phyloP scores from a whole-genome alignment of 495 filamentous ascomycete genomes.

The Poronia punctata region DNA sequence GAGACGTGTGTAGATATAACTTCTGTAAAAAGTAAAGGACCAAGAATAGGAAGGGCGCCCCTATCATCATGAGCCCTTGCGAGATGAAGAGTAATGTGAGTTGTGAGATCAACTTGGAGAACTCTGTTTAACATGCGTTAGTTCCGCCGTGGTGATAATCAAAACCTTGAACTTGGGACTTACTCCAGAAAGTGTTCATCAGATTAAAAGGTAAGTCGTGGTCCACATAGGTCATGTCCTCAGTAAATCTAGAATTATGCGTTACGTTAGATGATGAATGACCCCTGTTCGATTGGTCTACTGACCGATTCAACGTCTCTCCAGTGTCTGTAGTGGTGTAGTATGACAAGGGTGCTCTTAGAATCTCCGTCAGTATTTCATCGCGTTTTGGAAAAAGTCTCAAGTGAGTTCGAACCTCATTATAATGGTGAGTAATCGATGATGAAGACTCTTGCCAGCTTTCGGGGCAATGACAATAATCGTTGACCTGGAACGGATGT shows the following conservation, averaged over 20 bases:
- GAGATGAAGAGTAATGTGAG: too few species aligned
- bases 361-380: too few species aligned
- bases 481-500: too few species aligned
- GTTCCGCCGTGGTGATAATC: too few species aligned
- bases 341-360: constrained; percentile 23
- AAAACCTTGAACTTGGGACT: too few species aligned
- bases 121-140: not conserved
- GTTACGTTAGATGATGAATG: constrained; percentile 28
- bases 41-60: constrained; percentile 15
- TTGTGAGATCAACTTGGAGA: constrained; percentile 9
- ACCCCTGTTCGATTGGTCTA: too few species aligned
- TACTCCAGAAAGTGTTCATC: constrained; percentile 1
- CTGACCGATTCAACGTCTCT: too few species aligned
- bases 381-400: too few species aligned
- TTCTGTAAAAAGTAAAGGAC: constrained; percentile 49
- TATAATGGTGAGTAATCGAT: constrained; percentile 6
- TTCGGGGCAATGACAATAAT: constrained; percentile 1
- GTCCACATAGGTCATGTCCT: constrained; percentile 37
- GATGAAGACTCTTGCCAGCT: constrained; percentile 13
- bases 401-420: too few species aligned
- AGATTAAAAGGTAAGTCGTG: constrained; percentile 9
- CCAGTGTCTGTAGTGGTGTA: constrained; percentile 34
- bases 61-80: constrained; percentile 9
- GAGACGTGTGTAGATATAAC: constrained; percentile 52
- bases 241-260: constrained; percentile 39